Evolutionary conservation across 352 stramenopile genomes (phyloP).

Genomic region (Aphanomyces astaci): DNA sequence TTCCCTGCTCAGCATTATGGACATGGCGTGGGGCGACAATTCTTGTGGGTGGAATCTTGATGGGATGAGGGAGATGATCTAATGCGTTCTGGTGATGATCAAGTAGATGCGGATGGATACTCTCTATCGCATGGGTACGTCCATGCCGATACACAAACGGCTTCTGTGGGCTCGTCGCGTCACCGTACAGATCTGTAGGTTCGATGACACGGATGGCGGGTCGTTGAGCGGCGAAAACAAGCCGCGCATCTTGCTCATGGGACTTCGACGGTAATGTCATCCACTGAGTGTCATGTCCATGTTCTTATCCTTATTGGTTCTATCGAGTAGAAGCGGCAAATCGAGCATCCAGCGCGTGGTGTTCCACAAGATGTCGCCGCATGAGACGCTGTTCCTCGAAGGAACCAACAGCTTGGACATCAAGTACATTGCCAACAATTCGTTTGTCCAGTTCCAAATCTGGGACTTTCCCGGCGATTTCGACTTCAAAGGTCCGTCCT

Average conservation of each 20-base stretch:
- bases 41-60: slow-evolving; percentile 48
- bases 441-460: slow-evolving; percentile 97
- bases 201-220: slow-evolving; percentile 49
- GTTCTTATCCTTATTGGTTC: not conserved
- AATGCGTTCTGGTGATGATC: slow-evolving; percentile 1
- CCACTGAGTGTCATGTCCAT: not conserved
- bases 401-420: slow-evolving; percentile 85
- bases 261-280: slow-evolving; percentile 74
- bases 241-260: slow-evolving; percentile 96
- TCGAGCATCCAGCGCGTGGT: slow-evolving; percentile 93
- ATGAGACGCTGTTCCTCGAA: slow-evolving; percentile 96
- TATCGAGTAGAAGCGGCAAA: slow-evolving; percentile 63
- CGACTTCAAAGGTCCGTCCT: slow-evolving; percentile 62
- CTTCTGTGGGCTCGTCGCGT: not conserved
- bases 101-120: slow-evolving; percentile 34
- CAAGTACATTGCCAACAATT: slow-evolving; percentile 97
- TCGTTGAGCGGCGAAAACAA: slow-evolving; percentile 83
- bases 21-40: slow-evolving; percentile 60
- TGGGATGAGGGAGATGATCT: not conserved
- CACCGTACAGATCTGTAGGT: not conserved
- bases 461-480: slow-evolving; percentile 98
- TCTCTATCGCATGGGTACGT: slow-evolving; percentile 31
- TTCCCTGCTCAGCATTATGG: slow-evolving; percentile 32
- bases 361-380: slow-evolving; percentile 99
- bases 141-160: not conserved